Conservation (phyloP, 140 eudicot species). For the Ambrosia hybrid region DNA sequence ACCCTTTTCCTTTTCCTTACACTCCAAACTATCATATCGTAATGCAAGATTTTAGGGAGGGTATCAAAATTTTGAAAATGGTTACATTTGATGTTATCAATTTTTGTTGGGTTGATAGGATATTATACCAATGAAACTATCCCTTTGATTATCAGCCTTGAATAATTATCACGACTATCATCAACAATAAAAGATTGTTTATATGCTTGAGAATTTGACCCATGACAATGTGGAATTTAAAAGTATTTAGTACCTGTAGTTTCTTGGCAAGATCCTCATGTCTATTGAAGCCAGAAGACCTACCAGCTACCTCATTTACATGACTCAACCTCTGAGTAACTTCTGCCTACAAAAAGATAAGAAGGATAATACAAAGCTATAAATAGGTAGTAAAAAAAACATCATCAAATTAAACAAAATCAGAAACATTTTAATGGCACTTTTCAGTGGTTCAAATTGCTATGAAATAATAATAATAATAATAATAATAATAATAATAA, state of each 20-base stretch:
- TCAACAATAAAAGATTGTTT: not conserved
- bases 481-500: too few relatives aligned
- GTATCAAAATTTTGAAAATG: too few relatives aligned
- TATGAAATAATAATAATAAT: too few relatives aligned
- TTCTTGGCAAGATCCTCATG: conserved; percentile 86
- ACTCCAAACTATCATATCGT: too few relatives aligned
- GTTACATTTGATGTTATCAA: too few relatives aligned
- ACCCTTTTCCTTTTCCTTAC: too few relatives aligned
- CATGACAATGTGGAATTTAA: conserved; percentile 1
- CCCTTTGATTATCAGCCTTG: too few relatives aligned
- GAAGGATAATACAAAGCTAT: conserved; percentile 5
- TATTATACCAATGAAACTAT: too few relatives aligned
- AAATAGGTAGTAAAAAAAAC: not conserved
- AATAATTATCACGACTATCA: not conserved
- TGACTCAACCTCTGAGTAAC: conserved; percentile 79
- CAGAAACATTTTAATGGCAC: not conserved
- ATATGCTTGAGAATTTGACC: conserved; percentile 7
- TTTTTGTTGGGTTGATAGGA: too few relatives aligned
- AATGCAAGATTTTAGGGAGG: too few relatives aligned
- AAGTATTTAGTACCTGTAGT: conserved; percentile 56
- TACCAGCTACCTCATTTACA: conserved; percentile 52
- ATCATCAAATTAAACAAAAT: conserved; percentile 1
- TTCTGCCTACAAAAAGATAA: conserved; percentile 59
- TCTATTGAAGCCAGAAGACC: conserved; percentile 53
- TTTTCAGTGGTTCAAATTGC: too few relatives aligned